Evolutionary conservation across 1,284 basidiomycete species (phyloP), one percentile per base, ranked within the genome.

Genomic region (Fistulina hepatica): DNA sequence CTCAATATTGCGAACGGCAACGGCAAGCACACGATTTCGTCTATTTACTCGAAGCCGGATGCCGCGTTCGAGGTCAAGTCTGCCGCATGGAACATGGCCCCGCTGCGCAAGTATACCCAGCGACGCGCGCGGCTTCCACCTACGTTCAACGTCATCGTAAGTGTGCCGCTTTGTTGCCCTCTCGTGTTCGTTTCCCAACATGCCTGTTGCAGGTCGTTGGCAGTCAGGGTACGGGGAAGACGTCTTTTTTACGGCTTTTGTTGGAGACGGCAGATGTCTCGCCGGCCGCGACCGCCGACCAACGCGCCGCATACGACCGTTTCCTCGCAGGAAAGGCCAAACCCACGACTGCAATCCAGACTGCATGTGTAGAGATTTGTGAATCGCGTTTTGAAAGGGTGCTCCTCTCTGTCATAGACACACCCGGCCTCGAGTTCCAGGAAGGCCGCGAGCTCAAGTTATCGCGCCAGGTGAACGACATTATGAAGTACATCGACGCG

Each of bases 91-190:
- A 32, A 11, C 46, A 47, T 23, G 52, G 53, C 25, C 51, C 54
- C 41, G 51, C 55, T 30, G 57, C 53, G n/a, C 48, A 49, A 7
- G 51, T 66, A 67, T 43, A 68, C 64, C 44, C 73, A 75, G 51
- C 72, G 78, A 46, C 69, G 73, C 48, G 60, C 64, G 43, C 71
- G 76, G 34, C 58, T 71, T n/a, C 67, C 81, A 11, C 79, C 81
- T 6, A 81, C 81, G 4, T 86, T 88, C 63, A 89, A 88, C 51
- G 56, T 88, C 36, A 85, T 88, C 81, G 82, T 84, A 46, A 53
- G 67, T 56, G 23, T 8, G 26, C 42, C 48, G 20, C 36, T 22
- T 21, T 39, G 20, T 22, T 45, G 33, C 36, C 40, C 44, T 35
- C 39, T 47, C 6, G 38, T 19, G 19, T 21, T 16, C 33, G 25